Conservation (phyloP, 441 rosid genomes). For the Euphorbia corollata region DNA sequence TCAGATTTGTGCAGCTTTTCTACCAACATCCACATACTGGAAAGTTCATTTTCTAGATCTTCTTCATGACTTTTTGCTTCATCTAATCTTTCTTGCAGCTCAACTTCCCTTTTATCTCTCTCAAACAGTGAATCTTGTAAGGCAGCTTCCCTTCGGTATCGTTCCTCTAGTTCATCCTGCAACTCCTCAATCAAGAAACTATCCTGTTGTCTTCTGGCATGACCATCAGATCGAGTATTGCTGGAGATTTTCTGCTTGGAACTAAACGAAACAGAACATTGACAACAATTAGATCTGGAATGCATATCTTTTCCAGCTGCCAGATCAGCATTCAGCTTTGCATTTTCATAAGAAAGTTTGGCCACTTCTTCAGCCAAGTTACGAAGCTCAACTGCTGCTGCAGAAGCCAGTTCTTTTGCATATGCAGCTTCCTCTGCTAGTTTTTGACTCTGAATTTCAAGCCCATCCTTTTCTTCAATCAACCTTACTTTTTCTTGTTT, state of each 20-base stretch:
- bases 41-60: constrained; percentile 55
- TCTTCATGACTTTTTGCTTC: constrained; percentile 49
- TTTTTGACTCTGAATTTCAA: constrained; percentile 53
- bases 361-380: constrained; percentile 93
- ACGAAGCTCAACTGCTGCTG: constrained; percentile 85
- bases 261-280: constrained; percentile 27
- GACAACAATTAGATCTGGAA: constrained; percentile 28
- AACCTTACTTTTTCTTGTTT: constrained; percentile 61
- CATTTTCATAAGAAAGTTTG: constrained; percentile 71
- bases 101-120: constrained; percentile 36
- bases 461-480: constrained; percentile 66
- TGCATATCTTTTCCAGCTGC: constrained; percentile 38
- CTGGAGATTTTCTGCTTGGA: constrained; percentile 27
- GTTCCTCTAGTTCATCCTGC: constrained; percentile 36
- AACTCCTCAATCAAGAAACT: constrained; percentile 34
- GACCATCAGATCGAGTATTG: constrained; percentile 26
- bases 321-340: constrained; percentile 52
- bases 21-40: constrained; percentile 55
- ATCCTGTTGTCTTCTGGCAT: constrained; percentile 28
- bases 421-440: constrained; percentile 79
- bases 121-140: constrained; percentile 35
- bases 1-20: constrained; percentile 43
- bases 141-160: constrained; percentile 39
- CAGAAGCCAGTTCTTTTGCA: constrained; percentile 87
- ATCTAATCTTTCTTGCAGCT: constrained; percentile 37